phyloP scores from a whole-genome alignment of 139 green algal species.

The Chara braunii region DNA sequence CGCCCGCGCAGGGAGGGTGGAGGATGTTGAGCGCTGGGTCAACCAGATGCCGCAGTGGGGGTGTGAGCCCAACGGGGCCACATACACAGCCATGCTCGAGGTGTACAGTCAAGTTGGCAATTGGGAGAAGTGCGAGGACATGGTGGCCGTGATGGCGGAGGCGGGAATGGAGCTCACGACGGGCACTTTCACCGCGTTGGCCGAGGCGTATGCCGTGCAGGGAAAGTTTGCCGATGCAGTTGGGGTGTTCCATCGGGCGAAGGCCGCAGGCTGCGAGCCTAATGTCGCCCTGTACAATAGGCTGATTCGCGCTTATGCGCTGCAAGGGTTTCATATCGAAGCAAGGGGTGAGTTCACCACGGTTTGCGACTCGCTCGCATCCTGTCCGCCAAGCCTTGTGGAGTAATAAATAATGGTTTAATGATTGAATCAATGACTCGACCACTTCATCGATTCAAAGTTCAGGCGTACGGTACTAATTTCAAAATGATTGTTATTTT shows the following conservation, averaged over 20 bases:
- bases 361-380: too few relatives aligned
- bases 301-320: conserved; percentile 25
- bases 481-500: too few relatives aligned
- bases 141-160: conserved; percentile 29
- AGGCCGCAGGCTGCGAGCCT: conserved; percentile 11
- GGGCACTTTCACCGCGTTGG: conserved; percentile 31
- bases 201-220: conserved; percentile 25
- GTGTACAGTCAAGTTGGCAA: conserved; percentile 12
- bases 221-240: conserved; percentile 12
- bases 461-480: too few relatives aligned
- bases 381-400: too few relatives aligned
- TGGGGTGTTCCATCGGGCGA: conserved; percentile 21
- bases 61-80: conserved; percentile 30
- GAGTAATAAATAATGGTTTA: too few relatives aligned
- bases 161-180: conserved; percentile 4
- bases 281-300: conserved; percentile 35
- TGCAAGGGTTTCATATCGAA: too few relatives aligned
- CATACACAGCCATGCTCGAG: conserved; percentile 32
- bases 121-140: conserved; percentile 3
- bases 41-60: too few relatives aligned
- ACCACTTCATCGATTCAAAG: too few relatives aligned
- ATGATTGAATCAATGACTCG: too few relatives aligned
- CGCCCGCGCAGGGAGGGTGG: too few relatives aligned
- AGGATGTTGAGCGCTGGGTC: too few relatives aligned
- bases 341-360: too few relatives aligned